These are phyloP conservation scores for Hippophae gyantsensis DNA, from an alignment of 306 rosid genomes.

Conservation along the genomic window DNA sequence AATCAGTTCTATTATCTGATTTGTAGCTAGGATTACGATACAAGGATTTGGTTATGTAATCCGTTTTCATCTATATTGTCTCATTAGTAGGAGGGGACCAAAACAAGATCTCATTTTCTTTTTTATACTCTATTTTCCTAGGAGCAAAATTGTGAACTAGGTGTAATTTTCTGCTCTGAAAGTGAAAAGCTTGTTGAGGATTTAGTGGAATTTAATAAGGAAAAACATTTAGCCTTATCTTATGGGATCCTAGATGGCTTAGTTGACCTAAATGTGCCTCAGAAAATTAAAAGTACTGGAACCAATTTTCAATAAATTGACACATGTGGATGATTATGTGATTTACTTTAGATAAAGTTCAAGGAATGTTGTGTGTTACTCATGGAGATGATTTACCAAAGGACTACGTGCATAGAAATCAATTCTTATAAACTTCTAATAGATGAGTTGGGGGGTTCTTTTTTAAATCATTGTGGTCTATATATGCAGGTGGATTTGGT, in stretches of 20 bases:
- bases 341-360: background rate
- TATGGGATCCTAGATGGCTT: background rate
- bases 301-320: too few species aligned
- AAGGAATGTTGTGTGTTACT: background rate
- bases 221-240: background rate
- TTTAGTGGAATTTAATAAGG: background rate
- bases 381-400: constrained; percentile 3
- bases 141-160: background rate
- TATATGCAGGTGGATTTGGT: constrained; percentile 84
- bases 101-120: background rate
- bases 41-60: background rate
- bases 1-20: too few species aligned
- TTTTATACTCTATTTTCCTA: background rate
- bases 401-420: background rate
- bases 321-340: too few species aligned
- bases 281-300: too few species aligned
- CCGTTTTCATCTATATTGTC: background rate
- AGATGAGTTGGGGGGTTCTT: background rate
- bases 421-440: background rate
- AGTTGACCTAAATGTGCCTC: background rate
- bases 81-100: background rate
- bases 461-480: constrained; percentile 4
- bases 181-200: background rate
- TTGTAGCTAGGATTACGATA: too few species aligned
- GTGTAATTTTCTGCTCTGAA: background rate